Conservation (phyloP, 139 green algal genomes). For the Deuterostichococcus epilithicus region DNA sequence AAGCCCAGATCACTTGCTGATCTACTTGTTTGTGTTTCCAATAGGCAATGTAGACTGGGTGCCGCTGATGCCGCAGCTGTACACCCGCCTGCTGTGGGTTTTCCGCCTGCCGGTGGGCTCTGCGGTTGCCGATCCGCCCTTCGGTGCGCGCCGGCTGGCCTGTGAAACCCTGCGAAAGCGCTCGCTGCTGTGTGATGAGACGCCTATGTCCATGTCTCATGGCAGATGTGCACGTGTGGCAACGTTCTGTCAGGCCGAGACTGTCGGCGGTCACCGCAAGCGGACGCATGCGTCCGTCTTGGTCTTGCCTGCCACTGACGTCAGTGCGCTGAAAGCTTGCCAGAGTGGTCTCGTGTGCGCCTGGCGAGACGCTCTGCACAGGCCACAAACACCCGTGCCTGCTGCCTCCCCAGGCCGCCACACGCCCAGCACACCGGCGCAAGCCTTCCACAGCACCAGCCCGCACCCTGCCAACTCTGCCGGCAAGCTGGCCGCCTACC, state of each 20-base stretch:
- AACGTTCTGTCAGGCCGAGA: too few species aligned
- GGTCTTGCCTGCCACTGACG: not conserved
- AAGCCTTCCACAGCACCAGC: not conserved
- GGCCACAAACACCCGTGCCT: too few species aligned
- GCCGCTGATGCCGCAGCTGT: constrained; percentile 46
- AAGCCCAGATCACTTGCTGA: not conserved
- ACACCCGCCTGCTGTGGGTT: constrained; percentile 47
- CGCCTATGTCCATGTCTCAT: too few species aligned
- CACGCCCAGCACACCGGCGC: too few species aligned
- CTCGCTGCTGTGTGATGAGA: not conserved
- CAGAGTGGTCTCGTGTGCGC: too few species aligned
- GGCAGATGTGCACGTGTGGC: too few species aligned
- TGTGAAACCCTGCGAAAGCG: too few species aligned
- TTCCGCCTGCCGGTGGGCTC: constrained; percentile 76
- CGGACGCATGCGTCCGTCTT: too few species aligned
- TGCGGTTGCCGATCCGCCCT: constrained; percentile 33
- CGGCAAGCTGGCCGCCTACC: constrained; percentile 19
- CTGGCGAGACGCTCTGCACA: not conserved
- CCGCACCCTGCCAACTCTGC: not conserved
- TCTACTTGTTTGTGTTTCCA: not conserved
- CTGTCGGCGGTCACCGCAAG: too few species aligned
- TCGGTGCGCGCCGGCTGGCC: constrained; percentile 23
- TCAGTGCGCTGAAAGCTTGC: not conserved
- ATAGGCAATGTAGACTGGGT: constrained; percentile 61
- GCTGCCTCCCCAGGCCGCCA: too few species aligned